phyloP scores from a whole-genome alignment of 768 basidiomycete species.

The Russula sp. region DNA sequence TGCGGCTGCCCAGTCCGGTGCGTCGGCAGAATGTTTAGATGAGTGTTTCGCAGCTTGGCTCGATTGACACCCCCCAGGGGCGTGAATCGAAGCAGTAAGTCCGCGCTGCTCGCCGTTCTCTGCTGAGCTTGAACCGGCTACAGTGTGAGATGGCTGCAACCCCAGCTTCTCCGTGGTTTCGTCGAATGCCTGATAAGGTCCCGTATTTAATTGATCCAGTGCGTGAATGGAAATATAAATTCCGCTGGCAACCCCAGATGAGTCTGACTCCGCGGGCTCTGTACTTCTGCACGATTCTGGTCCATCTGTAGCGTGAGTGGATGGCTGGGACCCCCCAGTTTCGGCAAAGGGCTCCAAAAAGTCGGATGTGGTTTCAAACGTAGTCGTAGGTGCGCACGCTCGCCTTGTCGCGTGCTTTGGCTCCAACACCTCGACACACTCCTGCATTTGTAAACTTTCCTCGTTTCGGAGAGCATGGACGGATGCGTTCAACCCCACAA shows the following conservation, averaged over 20 bases:
- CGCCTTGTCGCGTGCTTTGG: background rate
- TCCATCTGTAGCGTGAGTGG: background rate
- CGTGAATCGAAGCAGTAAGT: conserved; percentile 11
- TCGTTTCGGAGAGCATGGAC: conserved; percentile 3
- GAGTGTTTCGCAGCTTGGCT: background rate
- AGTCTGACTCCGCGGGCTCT: background rate
- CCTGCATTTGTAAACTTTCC: background rate
- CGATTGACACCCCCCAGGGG: background rate
- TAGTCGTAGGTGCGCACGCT: conserved; percentile 6
- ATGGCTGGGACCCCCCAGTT: background rate
- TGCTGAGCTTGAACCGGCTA: background rate
- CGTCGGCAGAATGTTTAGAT: conserved; percentile 1
- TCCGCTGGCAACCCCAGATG: background rate
- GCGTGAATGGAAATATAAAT: background rate
- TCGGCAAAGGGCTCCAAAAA: background rate
- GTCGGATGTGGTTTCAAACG: background rate
- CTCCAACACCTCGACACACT: background rate
- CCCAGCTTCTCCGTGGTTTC: background rate
- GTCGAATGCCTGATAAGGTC: background rate
- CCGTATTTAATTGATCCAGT: background rate
- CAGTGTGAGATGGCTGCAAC: background rate
- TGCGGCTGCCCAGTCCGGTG: conserved; percentile 17
- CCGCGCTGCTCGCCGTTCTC: background rate
- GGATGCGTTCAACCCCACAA: conserved; percentile 1
- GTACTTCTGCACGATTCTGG: background rate